phyloP scores from a whole-genome alignment of 768 basidiomycete genomes.

The Sarcomyxa edulis region DNA sequence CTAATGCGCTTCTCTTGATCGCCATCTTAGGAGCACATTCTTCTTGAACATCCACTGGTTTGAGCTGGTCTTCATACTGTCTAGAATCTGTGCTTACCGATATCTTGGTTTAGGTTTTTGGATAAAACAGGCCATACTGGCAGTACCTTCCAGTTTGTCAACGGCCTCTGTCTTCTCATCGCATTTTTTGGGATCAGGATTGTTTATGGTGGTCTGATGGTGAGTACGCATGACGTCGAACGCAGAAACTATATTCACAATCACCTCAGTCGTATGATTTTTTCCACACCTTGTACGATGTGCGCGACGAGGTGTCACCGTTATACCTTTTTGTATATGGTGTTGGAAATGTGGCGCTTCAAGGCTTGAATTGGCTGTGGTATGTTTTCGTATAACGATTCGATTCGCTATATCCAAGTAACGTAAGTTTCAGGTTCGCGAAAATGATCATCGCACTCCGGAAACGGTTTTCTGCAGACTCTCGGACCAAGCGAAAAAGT shows the following conservation, averaged over 20 bases:
- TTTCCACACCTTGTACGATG: slow-evolving; percentile 49
- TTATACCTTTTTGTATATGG: slow-evolving; percentile 47
- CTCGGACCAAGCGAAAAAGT: slow-evolving; percentile 12
- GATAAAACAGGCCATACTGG: slow-evolving; percentile 77
- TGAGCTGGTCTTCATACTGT: background rate
- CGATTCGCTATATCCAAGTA: background rate
- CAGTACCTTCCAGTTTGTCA: slow-evolving; percentile 59
- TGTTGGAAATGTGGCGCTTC: slow-evolving; percentile 57
- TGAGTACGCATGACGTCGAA: slow-evolving; percentile 16
- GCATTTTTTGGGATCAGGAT: slow-evolving; percentile 71
- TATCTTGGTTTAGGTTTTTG: slow-evolving; percentile 46
- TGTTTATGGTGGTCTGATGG: slow-evolving; percentile 57
- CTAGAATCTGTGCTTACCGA: slow-evolving; percentile 1
- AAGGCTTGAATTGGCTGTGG: slow-evolving; percentile 78
- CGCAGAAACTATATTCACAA: background rate
- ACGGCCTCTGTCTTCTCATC: slow-evolving; percentile 60
- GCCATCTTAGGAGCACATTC: slow-evolving; percentile 58
- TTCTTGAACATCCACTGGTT: slow-evolving; percentile 89
- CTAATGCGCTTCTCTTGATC: slow-evolving; percentile 8
- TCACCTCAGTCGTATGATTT: slow-evolving; percentile 58
- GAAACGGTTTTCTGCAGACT: slow-evolving; percentile 45
- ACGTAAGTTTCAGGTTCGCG: slow-evolving; percentile 45
- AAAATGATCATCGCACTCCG: slow-evolving; percentile 67
- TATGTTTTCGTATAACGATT: slow-evolving; percentile 24
- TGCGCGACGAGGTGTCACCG: slow-evolving; percentile 49